phyloP scores from a whole-genome alignment of 352 stramenopile genomes.

The Phytophthora pinifolia region DNA sequence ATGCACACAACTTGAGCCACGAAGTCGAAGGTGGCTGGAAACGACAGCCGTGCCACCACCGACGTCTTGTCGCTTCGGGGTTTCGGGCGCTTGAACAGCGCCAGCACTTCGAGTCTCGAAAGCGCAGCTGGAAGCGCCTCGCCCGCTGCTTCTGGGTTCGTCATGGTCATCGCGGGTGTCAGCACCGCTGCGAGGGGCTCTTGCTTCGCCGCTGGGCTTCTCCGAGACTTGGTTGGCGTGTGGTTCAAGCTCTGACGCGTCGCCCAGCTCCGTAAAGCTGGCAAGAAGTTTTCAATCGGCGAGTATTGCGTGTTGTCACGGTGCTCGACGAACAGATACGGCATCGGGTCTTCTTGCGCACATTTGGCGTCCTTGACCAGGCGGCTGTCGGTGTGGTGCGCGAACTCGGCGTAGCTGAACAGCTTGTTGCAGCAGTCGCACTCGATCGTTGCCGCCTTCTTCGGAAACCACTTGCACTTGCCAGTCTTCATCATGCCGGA shows the following conservation, averaged over 20 bases:
- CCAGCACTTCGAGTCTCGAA: slow-evolving; percentile 15
- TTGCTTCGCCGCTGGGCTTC: slow-evolving; percentile 5
- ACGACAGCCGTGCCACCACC: slow-evolving; percentile 1
- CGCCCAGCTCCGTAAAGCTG: slow-evolving; percentile 14
- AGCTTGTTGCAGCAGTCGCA: slow-evolving; percentile 25
- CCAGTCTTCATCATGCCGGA: slow-evolving; percentile 26
- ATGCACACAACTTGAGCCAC: slow-evolving; percentile 32
- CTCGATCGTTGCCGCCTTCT: slow-evolving; percentile 12
- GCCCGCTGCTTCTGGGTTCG: background rate
- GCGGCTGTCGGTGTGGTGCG: slow-evolving; percentile 25
- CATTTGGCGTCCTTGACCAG: slow-evolving; percentile 25
- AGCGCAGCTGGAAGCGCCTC: background rate
- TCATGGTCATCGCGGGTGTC: background rate
- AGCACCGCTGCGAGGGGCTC: slow-evolving; percentile 1
- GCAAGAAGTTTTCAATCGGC: slow-evolving; percentile 14
- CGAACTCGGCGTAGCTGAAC: slow-evolving; percentile 15
- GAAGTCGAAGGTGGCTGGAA: slow-evolving; percentile 14
- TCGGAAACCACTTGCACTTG: slow-evolving; percentile 19
- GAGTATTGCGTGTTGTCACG: slow-evolving; percentile 15
- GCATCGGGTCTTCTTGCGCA: slow-evolving; percentile 18
- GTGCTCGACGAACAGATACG: slow-evolving; percentile 33
- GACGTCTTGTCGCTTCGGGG: slow-evolving; percentile 13
- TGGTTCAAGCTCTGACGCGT: slow-evolving; percentile 11
- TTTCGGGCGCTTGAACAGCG: slow-evolving; percentile 29
- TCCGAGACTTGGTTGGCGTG: slow-evolving; percentile 9